A percentile compares a stretch with the other conserved stretches of the same genome.
Conservation (phyloP, 208 protist species). For the Trypanosoma cruzi region DNA sequence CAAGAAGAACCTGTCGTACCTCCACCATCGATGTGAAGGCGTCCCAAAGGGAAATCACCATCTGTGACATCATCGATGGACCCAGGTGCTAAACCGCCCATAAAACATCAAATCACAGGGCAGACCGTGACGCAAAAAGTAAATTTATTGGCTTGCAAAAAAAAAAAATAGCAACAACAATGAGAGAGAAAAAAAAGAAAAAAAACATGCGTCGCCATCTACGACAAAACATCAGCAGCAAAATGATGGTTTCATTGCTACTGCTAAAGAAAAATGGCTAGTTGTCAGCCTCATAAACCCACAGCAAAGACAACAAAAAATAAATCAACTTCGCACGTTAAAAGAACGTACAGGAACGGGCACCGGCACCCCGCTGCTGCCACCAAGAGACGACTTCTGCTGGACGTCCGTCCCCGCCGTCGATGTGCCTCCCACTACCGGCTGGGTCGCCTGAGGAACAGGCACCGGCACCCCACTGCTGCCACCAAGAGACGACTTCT, state of each 20-base stretch:
- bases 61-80: not conserved
- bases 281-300: not conserved
- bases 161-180: constrained; percentile 2
- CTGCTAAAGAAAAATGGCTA: not conserved
- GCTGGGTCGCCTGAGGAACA: not conserved
- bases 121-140: not conserved
- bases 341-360: not conserved
- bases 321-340: not conserved
- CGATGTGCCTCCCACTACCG: not conserved
- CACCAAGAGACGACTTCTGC: not conserved
- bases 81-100: not conserved
- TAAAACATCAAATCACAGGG: not conserved
- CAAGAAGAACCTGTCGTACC: not conserved
- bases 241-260: not conserved
- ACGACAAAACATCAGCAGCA: not conserved
- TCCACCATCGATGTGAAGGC: not conserved
- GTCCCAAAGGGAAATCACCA: not conserved
- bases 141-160: not conserved
- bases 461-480: not conserved
- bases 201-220: not conserved
- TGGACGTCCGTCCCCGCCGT: not conserved
- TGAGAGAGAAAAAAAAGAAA: constrained; percentile 5
- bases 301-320: not conserved
- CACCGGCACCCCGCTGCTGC: not conserved
- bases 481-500: not conserved